Conservation (phyloP, 305 asterid species). For the Fraxinus baroniana region DNA sequence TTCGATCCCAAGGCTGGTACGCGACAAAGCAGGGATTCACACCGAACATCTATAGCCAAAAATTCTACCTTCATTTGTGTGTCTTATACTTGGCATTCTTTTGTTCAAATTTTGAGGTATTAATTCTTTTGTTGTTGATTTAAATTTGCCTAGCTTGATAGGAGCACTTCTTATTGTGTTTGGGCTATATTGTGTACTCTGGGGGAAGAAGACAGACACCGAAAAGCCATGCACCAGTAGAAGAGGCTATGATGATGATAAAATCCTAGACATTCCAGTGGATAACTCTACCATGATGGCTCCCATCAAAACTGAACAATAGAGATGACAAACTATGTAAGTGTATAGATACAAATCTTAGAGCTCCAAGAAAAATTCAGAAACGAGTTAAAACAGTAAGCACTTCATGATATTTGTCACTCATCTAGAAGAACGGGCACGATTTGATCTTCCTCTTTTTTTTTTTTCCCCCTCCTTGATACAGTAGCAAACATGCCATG, state of each 20-base stretch:
- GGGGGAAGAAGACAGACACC: conserved; percentile 24
- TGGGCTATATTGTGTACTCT: conserved; percentile 26
- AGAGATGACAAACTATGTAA: neutral
- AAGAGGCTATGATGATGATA: neutral
- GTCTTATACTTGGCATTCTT: neutral
- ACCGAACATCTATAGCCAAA: neutral
- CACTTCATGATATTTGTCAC: neutral
- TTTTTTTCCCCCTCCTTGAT: neutral
- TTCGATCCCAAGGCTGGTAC: neutral
- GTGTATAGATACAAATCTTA: neutral
- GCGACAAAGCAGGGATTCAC: neutral
- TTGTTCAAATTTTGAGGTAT: neutral
- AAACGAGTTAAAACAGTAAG: neutral
- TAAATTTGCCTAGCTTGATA: conserved; percentile 19
- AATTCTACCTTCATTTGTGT: neutral
- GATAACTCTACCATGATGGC: neutral
- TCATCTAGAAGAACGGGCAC: neutral
- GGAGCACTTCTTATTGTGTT: conserved; percentile 22
- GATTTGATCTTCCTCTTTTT: neutral
- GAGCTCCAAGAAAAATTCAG: neutral
- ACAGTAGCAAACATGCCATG: neutral
- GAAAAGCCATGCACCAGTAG: neutral
- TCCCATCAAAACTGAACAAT: neutral
- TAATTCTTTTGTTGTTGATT: neutral
- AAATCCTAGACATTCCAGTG: neutral